Conservation (phyloP, 352 stramenopile species). For the Pythium graminicola region DNA sequence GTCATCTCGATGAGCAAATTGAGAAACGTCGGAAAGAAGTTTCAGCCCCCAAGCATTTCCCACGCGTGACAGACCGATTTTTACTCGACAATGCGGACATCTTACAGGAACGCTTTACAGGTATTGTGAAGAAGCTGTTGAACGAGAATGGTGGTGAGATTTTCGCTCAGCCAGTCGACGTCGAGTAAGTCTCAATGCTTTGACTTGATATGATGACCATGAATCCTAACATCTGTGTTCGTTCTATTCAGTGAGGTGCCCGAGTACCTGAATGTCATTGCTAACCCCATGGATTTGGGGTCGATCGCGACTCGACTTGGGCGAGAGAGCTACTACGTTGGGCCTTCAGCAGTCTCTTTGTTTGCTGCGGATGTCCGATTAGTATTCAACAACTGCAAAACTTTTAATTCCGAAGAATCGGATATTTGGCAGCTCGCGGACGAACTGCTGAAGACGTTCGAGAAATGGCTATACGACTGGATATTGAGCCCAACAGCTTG, state of each 20-base stretch:
- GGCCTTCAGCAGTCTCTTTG: conserved; percentile 54
- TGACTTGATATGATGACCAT: neutral
- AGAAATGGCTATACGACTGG: conserved; percentile 87
- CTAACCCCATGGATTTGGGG: conserved; percentile 85
- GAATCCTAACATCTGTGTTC: neutral
- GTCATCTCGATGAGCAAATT: conserved; percentile 81
- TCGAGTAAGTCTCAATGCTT: conserved; percentile 35
- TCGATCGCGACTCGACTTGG: conserved; percentile 62
- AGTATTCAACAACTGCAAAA: conserved; percentile 85
- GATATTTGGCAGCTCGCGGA: conserved; percentile 76
- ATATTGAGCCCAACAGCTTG: conserved; percentile 68
- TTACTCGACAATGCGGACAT: conserved; percentile 67
- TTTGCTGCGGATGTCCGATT: conserved; percentile 82
- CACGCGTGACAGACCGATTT: conserved; percentile 76
- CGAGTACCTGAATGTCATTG: conserved; percentile 84
- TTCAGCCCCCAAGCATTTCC: conserved; percentile 44
- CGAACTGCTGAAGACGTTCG: conserved; percentile 64
- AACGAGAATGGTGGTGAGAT: conserved; percentile 82
- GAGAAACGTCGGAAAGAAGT: conserved; percentile 60
- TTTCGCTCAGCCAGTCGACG: conserved; percentile 73
- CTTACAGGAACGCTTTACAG: conserved; percentile 61
- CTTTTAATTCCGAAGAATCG: conserved; percentile 76
- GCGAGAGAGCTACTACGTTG: conserved; percentile 79
- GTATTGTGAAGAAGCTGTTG: conserved; percentile 73
- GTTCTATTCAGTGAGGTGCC: conserved; percentile 41